phyloP scores from a whole-genome alignment of 1,284 basidiomycete genomes.

The Leccinum holopus region DNA sequence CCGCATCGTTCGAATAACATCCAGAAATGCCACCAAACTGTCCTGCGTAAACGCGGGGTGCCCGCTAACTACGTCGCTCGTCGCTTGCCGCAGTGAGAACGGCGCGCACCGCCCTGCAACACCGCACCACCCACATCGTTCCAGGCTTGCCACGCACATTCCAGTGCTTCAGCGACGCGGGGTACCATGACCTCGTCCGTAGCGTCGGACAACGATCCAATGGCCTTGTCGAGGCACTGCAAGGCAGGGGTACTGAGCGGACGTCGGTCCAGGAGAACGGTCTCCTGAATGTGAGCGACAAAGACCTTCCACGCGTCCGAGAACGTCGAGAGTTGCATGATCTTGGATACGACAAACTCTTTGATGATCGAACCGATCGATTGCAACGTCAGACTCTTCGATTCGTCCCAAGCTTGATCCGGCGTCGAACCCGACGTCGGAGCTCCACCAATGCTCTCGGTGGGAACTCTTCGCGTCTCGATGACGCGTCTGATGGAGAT shows the following conservation, averaged over 20 bases:
- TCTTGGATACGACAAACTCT: conserved; percentile 73
- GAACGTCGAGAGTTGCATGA: conserved; percentile 72
- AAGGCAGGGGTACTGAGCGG: conserved; percentile 76
- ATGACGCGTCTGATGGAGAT: conserved; percentile 66
- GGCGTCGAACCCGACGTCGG: conserved; percentile 19
- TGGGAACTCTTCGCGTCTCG: conserved; percentile 45
- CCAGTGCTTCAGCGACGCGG: conserved; percentile 51
- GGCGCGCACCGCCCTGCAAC: conserved; percentile 29
- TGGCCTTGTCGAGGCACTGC: conserved; percentile 76
- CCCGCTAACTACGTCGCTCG: conserved; percentile 24
- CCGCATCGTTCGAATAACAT: conserved; percentile 65
- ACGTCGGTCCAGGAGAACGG: conserved; percentile 68
- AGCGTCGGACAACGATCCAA: conserved; percentile 51
- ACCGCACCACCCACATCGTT: conserved; percentile 64
- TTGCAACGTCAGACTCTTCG: conserved; percentile 81
- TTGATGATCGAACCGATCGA: conserved; percentile 84
- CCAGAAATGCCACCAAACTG: conserved; percentile 78
- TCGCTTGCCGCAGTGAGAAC: conserved; percentile 15
- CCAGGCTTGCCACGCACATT: conserved; percentile 71
- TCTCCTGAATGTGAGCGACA: conserved; percentile 64
- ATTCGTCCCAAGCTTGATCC: conserved; percentile 77
- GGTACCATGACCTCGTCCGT: conserved; percentile 42
- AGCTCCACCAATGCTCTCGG: conserved; percentile 19
- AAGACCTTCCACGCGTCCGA: conserved; percentile 70
- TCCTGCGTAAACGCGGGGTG: conserved; percentile 77